A percentile compares a stretch with the other conserved stretches of the same genome.
Evolutionary conservation across 2,329 filamentous ascomycete species (phyloP).

Genomic region (Talaromyces verruculosus): DNA sequence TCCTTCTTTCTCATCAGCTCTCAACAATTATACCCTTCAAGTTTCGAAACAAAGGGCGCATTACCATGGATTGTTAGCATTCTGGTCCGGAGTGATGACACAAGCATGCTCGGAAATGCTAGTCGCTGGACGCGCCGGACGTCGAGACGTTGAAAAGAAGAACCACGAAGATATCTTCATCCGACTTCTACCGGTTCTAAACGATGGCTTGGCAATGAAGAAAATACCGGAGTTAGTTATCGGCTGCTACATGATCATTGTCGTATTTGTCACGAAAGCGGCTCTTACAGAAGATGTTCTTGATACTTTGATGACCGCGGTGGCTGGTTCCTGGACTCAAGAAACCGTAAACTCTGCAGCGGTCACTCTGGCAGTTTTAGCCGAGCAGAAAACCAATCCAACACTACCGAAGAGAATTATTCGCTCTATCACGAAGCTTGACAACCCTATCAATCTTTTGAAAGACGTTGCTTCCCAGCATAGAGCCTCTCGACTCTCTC

Average conservation of each 20-base stretch:
- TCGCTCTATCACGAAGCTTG: slow-evolving; percentile 49
- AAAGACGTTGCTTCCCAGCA: slow-evolving; percentile 37
- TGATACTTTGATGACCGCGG: slow-evolving; percentile 86
- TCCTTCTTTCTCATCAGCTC: slow-evolving; percentile 68
- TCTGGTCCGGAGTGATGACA: slow-evolving; percentile 86
- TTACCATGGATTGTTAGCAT: slow-evolving; percentile 75
- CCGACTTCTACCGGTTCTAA: slow-evolving; percentile 67
- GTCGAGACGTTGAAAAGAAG: slow-evolving; percentile 72
- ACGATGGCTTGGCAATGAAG: slow-evolving; percentile 73
- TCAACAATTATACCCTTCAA: slow-evolving; percentile 77
- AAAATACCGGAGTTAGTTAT: slow-evolving; percentile 76
- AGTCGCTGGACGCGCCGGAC: slow-evolving; percentile 72
- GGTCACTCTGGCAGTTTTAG: slow-evolving; percentile 76
- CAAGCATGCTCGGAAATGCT: slow-evolving; percentile 83
- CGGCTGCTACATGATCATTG: slow-evolving; percentile 86
- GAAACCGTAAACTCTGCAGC: slow-evolving; percentile 73
- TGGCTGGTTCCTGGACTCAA: slow-evolving; percentile 72
- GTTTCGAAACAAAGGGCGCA: slow-evolving; percentile 70
- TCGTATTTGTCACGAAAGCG: slow-evolving; percentile 81
- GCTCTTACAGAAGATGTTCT: slow-evolving; percentile 75
- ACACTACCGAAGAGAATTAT: slow-evolving; percentile 69
- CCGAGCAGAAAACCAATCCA: slow-evolving; percentile 72
- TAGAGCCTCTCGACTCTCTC: slow-evolving; percentile 35
- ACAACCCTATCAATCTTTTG: slow-evolving; percentile 35
- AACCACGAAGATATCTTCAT: slow-evolving; percentile 77